phyloP scores from a whole-genome alignment of 345 rosid species.

The Lepidium africanum region DNA sequence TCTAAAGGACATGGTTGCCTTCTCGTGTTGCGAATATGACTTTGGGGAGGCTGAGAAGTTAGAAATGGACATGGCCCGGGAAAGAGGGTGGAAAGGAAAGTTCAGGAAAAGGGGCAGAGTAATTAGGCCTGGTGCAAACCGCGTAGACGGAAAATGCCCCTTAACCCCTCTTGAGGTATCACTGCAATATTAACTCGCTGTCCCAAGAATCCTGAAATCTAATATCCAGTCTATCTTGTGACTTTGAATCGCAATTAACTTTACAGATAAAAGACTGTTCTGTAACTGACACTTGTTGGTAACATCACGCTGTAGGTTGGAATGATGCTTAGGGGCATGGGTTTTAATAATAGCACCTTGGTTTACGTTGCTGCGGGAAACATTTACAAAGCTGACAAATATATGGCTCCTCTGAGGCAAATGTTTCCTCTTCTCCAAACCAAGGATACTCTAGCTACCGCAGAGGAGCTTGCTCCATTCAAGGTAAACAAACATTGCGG shows the following conservation, averaged over 20 bases:
- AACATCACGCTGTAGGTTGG: conserved; percentile 58
- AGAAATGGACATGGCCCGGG: conserved; percentile 92
- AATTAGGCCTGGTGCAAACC: conserved; percentile 83
- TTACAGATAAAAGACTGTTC: neutral
- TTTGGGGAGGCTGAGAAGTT: conserved; percentile 83
- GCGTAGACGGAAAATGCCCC: conserved; percentile 93
- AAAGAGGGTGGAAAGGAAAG: conserved; percentile 96
- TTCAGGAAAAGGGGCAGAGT: conserved; percentile 86
- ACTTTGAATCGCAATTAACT: neutral
- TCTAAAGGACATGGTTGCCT: conserved; percentile 92
- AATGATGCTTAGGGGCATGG: conserved; percentile 99
- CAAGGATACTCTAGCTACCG: conserved; percentile 67
- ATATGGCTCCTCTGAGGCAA: conserved; percentile 79
- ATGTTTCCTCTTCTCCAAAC: conserved; percentile 94
- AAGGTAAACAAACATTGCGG: conserved; percentile 39
- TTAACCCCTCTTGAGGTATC: conserved; percentile 87
- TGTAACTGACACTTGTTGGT: neutral
- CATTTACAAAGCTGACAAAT: conserved; percentile 83
- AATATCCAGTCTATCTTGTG: neutral
- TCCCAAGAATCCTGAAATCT: neutral
- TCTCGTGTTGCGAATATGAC: conserved; percentile 95
- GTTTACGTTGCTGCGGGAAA: conserved; percentile 88
- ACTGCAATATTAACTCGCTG: neutral
- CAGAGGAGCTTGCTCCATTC: conserved; percentile 79
- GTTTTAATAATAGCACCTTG: conserved; percentile 67